Base-by-base conservation (phyloP, 2,329 filamentous ascomycete species). In the Chrysoporthe cubensis region DNA sequence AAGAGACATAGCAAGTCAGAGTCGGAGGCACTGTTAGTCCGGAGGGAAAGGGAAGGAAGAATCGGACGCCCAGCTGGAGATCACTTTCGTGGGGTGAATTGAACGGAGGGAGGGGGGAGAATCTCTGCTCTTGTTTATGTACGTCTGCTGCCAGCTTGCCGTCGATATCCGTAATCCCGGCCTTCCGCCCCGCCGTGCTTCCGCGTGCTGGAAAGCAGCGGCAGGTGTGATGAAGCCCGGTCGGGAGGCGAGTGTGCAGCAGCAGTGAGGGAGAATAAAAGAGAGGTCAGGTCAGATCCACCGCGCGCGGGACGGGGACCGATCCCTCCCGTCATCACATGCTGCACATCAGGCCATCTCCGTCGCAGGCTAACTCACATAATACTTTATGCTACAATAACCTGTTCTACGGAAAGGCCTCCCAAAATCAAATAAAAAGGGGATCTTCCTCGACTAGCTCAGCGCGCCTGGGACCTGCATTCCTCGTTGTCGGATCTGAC, bases 121-220 rank as follows among this genome's bases (percentile, higher is more conserved):
- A 16, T 9, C 50, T 48, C 50, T 54, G 5, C 32, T 9, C 14
- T 57, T 14, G 26, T 26, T 18, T 56, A n/a, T 52, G n/a, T 52
- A 50, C 26, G n/a, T n/a, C n/a, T 57, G 4, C 32, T 40, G 32
- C 54, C 32, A 40, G 18, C 32, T 4, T 37, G 54, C 54, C 54
- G 54, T 21, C 8, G n/a, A 57, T 57, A 57, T 57, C 54, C 54
- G 54, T 14, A n/a, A 26, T 40, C 54, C 54, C 34, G 34, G 54
- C 8, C 16, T 57, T 40, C 26, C 21, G n/a, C 48, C 48, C 48
- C 26, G 48, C 32, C 52, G 34, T 40, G 54, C 54, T 40, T 40
- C 54, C 54, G 54, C 54, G 16, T 4, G 34, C 32, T 40, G 54
- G 54, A n/a, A 37, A 40, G n/a, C 34, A 40, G n/a, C 54, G 54